A percentile compares a stretch with the other conserved stretches of the same genome.
These are phyloP conservation scores for Parathielavia hyrcaniae DNA, from an alignment of 495 filamentous ascomycete species.

Conservation along the genomic window DNA sequence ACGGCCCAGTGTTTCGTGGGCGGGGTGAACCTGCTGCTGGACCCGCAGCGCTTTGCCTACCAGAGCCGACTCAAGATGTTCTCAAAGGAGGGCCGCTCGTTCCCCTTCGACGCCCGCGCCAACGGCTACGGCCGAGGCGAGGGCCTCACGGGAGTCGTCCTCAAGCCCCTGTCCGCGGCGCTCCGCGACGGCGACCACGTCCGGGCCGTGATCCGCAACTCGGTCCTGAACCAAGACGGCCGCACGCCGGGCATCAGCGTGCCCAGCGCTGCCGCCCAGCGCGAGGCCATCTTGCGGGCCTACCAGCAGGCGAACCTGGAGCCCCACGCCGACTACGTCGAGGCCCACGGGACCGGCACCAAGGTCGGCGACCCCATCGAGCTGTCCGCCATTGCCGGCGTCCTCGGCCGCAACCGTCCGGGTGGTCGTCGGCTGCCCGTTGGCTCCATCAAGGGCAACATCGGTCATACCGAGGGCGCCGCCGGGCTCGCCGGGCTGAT, in stretches of 20 bases:
- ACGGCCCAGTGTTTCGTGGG: too few relatives aligned
- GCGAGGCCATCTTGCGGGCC: constrained; percentile 23
- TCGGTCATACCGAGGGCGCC: constrained; percentile 51
- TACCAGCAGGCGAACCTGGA: too few relatives aligned
- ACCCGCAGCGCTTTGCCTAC: constrained; percentile 23
- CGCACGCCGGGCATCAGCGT: constrained; percentile 43
- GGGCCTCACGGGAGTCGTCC: constrained; percentile 29
- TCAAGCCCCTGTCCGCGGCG: constrained; percentile 48
- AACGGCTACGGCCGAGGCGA: constrained; percentile 38
- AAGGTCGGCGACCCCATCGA: constrained; percentile 47
- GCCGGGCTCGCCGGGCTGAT: constrained; percentile 50
- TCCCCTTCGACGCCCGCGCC: constrained; percentile 26
- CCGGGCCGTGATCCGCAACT: constrained; percentile 48
- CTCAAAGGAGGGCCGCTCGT: too few relatives aligned
- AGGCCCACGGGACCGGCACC: constrained; percentile 50
- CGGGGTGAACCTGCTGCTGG: too few relatives aligned
- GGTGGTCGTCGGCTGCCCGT: neutral
- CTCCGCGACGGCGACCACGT: constrained; percentile 49
- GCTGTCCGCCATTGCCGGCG: constrained; percentile 30
- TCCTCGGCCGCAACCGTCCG: neutral
- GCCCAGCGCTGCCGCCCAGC: constrained; percentile 38
- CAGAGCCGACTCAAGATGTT: constrained; percentile 26
- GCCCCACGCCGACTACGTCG: constrained; percentile 35
- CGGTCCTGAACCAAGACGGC: constrained; percentile 15
- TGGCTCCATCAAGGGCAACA: constrained; percentile 44